A percentile compares a stretch with the other conserved stretches of the same genome.
Evolutionary conservation across 1,139 yeast genomes (phyloP).

Genomic region (Wickerhamiella infanticola): DNA sequence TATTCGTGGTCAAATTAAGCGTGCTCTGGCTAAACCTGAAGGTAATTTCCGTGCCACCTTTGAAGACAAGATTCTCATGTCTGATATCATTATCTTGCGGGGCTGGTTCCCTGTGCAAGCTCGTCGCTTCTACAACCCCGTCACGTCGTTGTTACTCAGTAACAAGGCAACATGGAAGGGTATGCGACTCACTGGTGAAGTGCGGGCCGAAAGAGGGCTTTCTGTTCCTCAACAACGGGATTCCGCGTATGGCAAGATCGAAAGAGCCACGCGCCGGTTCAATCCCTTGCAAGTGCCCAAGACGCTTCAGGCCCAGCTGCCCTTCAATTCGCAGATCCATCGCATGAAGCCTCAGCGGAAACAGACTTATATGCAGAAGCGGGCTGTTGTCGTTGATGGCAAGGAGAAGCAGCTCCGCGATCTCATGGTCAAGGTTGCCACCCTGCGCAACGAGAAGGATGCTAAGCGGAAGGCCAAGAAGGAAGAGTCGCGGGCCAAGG

Average conservation of each 20-base stretch:
- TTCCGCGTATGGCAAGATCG: slow-evolving; percentile 65
- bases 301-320: slow-evolving; percentile 57
- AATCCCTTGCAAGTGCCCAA: slow-evolving; percentile 78
- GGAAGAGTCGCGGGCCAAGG: slow-evolving; percentile 58
- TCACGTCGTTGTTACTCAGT: slow-evolving; percentile 64
- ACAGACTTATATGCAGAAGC: slow-evolving; percentile 68
- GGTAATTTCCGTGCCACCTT: slow-evolving; percentile 98
- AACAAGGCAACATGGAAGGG: slow-evolving; percentile 88
- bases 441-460: slow-evolving; percentile 76
- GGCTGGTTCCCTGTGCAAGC: slow-evolving; percentile 96
- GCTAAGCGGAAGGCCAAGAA: slow-evolving; percentile 62
- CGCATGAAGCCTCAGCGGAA: slow-evolving; percentile 81
- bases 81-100: slow-evolving; percentile 77
- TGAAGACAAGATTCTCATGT: slow-evolving; percentile 84
- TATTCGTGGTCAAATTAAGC: slow-evolving; percentile 90
- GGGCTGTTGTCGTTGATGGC: slow-evolving; percentile 86
- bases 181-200: slow-evolving; percentile 87
- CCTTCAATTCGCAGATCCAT: slow-evolving; percentile 81
- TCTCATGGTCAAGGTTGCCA: slow-evolving; percentile 71
- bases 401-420: slow-evolving; percentile 91
- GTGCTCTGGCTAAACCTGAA: slow-evolving; percentile 87
- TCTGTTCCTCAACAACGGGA: slow-evolving; percentile 44
- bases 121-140: slow-evolving; percentile 88
- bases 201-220: slow-evolving; percentile 59
- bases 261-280: slow-evolving; percentile 74